phyloP scores from a whole-genome alignment of 805 yeast genomes.

The Priceomyces medius region DNA sequence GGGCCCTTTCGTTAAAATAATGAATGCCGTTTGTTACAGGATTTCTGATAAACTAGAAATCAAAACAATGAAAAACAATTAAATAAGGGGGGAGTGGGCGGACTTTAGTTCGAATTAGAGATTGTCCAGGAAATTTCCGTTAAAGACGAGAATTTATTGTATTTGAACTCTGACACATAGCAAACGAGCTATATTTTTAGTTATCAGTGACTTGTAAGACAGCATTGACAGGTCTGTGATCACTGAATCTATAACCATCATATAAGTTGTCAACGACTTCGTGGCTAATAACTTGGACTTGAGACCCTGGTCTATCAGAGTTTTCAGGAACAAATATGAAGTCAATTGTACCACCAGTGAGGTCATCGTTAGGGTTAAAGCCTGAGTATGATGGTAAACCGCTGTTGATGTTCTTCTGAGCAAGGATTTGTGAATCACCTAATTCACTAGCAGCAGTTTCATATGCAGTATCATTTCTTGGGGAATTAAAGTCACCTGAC shows the following conservation, averaged over 20 bases:
- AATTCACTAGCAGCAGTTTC: slow-evolving; percentile 40
- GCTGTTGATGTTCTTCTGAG: slow-evolving; percentile 15
- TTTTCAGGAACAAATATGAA: slow-evolving; percentile 34
- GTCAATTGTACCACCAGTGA: slow-evolving; percentile 35
- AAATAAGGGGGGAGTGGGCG: too few relatives aligned
- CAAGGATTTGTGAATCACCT: slow-evolving; percentile 28
- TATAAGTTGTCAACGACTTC: slow-evolving; percentile 37
- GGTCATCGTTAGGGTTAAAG: slow-evolving; percentile 21
- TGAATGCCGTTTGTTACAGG: too few relatives aligned
- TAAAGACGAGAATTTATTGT: too few relatives aligned
- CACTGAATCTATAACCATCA: slow-evolving; percentile 39
- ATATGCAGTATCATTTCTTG: slow-evolving; percentile 15
- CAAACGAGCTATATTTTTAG: too few relatives aligned
- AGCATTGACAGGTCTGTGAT: slow-evolving; percentile 44
- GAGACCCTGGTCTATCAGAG: slow-evolving; percentile 13
- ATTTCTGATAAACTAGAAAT: too few relatives aligned
- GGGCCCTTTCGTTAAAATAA: too few relatives aligned
- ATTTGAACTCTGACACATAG: too few relatives aligned
- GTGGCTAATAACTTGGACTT: slow-evolving; percentile 21
- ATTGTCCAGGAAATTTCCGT: too few relatives aligned
- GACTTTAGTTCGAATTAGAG: too few relatives aligned
- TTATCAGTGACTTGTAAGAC: slow-evolving; percentile 6
- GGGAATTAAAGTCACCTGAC: slow-evolving; percentile 59
- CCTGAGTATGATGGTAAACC: slow-evolving; percentile 42
- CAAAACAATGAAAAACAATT: too few relatives aligned